Evolutionary conservation across 441 rosid genomes (phyloP).

Genomic region (Kokia cookei): DNA sequence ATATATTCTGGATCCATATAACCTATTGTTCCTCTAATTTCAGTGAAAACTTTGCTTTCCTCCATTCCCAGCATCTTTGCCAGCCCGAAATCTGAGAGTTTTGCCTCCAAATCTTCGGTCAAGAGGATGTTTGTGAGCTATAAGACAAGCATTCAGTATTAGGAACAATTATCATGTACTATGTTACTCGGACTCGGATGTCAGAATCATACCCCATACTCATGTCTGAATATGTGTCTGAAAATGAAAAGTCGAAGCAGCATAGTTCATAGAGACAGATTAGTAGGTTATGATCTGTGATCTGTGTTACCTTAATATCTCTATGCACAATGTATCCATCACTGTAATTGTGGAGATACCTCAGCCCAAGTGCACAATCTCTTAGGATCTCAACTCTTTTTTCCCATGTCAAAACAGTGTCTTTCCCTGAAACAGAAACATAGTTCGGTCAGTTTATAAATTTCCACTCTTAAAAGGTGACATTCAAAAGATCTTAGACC

Average conservation of each 20-base stretch:
- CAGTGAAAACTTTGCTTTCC: slow-evolving; percentile 64
- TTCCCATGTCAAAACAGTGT: slow-evolving; percentile 42
- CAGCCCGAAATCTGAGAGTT: slow-evolving; percentile 64
- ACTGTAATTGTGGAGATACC: slow-evolving; percentile 51
- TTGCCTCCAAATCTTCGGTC: slow-evolving; percentile 50
- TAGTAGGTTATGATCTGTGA: background rate
- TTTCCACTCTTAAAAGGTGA: background rate
- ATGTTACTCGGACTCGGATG: background rate
- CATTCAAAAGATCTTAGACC: background rate
- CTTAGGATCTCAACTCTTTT: slow-evolving; percentile 53
- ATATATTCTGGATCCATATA: slow-evolving; percentile 76
- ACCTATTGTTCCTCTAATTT: slow-evolving; percentile 68
- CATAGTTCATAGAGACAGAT: background rate
- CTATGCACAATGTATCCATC: slow-evolving; percentile 76
- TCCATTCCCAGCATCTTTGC: slow-evolving; percentile 64
- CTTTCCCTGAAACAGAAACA: slow-evolving; percentile 30
- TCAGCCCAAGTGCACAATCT: slow-evolving; percentile 50
- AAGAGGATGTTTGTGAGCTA: slow-evolving; percentile 75
- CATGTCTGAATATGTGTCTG: too few relatives aligned
- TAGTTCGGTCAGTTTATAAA: background rate
- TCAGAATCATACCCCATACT: too few relatives aligned
- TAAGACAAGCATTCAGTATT: background rate
- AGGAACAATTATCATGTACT: background rate
- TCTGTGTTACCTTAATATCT: slow-evolving; percentile 51
- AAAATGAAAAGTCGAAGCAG: background rate